Base-by-base conservation (phyloP, 2,329 filamentous ascomycete species). In the Trichoderma cornu-damae region DNA sequence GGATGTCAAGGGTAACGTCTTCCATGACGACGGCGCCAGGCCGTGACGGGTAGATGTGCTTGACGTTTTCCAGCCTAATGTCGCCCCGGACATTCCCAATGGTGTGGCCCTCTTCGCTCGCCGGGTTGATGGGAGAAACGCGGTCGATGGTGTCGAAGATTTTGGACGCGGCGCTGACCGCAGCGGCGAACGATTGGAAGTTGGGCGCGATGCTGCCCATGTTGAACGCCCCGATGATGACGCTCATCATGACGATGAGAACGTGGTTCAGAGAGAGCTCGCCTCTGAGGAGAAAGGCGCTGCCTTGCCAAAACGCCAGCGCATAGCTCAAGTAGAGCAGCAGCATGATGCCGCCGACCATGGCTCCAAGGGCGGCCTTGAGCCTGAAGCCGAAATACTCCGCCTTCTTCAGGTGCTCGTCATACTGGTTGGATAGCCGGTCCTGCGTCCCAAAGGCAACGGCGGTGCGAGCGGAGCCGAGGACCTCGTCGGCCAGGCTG, bases 111-210 rank as follows among this genome's bases (percentile, higher is more conserved):
- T 79, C 77, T 6, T 81, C 78, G 2, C 81, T 82, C 5, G 83
- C 83, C 0, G 93, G 86, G 67, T 99, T 89, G 47, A 97, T 78
- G 0, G 93, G 91, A 0, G 94, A 96, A 3, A 76, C 67, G 52
- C 94, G 87, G 71, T 97, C 93, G 63, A 97, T 97, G 1, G 92
- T 96, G 68, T 85, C 88, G 76, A 88, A 96, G 61, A 99, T 96
- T 76, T 97, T 97, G 56, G 84, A 82, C 3, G 90, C 91, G 2
- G 94, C 93, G 30, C 90, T 89, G 5, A 95, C 75, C 37, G 86
- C 89, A 12, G 86, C 90, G 2, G 87, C 89, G 65, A 97, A 96
- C 30, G 93, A 89, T 70, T 96, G 90, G 3, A 87, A 73, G 66
- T 96, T 90, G 0, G 94, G 91, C 0, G 87, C 86, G 32, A 96